phyloP scores from a whole-genome alignment of 495 filamentous ascomycete genomes.

The Rhypophila decipiens region DNA sequence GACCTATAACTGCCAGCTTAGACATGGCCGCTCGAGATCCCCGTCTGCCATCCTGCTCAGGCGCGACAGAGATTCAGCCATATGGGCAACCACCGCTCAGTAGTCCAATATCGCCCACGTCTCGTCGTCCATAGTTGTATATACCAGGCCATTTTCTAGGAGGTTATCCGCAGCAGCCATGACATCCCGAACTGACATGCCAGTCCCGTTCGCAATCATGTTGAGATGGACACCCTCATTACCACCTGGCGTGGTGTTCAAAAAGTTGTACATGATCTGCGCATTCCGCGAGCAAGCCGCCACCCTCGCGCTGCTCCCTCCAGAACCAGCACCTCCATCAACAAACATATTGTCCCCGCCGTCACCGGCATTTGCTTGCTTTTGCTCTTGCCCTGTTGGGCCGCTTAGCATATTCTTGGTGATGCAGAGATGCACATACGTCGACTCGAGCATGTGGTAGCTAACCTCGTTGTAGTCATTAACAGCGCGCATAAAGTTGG shows the following conservation, averaged over 20 bases:
- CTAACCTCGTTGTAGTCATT: slow-evolving; percentile 85
- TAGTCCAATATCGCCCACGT: slow-evolving; percentile 70
- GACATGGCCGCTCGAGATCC: no score
- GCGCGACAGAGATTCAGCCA: not conserved
- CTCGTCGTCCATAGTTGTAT: slow-evolving; percentile 84
- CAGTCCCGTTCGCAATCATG: slow-evolving; percentile 57
- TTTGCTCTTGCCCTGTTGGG: slow-evolving; percentile 32
- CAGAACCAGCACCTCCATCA: slow-evolving; percentile 36
- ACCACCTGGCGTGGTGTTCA: slow-evolving; percentile 57
- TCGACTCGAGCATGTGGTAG: slow-evolving; percentile 83
- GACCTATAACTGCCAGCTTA: no score
- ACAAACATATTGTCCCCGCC: slow-evolving; percentile 50
- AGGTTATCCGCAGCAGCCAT: slow-evolving; percentile 72
- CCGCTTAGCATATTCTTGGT: no score
- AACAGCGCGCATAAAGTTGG: slow-evolving; percentile 73
- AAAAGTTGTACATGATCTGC: slow-evolving; percentile 58
- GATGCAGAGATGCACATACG: slow-evolving; percentile 78
- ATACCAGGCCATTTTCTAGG: slow-evolving; percentile 64
- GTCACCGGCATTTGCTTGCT: slow-evolving; percentile 29
- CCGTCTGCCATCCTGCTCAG: no score
- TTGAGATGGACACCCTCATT: slow-evolving; percentile 78
- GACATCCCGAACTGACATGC: slow-evolving; percentile 62
- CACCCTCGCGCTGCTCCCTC: slow-evolving; percentile 32
- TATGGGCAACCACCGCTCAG: slow-evolving; percentile 22
- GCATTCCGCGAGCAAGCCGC: slow-evolving; percentile 49